phyloP scores from a whole-genome alignment of 164 flowering plant species.

The Vitis labrusca region DNA sequence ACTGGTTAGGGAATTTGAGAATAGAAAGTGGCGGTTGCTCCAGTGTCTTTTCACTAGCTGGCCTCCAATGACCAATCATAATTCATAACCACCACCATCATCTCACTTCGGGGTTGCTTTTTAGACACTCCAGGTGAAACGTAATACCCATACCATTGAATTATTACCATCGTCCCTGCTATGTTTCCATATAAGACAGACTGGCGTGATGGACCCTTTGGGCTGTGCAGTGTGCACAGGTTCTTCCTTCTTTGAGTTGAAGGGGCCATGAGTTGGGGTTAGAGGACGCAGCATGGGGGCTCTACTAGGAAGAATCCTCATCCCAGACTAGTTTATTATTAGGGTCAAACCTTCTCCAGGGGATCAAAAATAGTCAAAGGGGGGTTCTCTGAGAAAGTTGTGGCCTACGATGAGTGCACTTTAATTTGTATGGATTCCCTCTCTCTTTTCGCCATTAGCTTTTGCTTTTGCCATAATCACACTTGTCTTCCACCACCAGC shows the following conservation, averaged over 20 bases:
- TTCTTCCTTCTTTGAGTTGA: not conserved
- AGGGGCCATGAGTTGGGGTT: not conserved
- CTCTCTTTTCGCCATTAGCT: constrained; percentile 27
- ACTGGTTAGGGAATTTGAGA: too few relatives aligned
- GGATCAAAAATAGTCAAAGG: constrained; percentile 19
- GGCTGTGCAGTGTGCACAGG: too few relatives aligned
- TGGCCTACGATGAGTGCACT: constrained; percentile 25
- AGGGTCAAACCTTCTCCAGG: not conserved
- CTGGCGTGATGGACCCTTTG: too few relatives aligned
- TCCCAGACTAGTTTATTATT: not conserved
- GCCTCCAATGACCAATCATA: too few relatives aligned
- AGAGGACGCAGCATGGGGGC: not conserved
- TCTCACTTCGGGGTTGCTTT: too few relatives aligned
- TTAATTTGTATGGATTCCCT: constrained; percentile 69
- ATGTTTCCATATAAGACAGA: too few relatives aligned
- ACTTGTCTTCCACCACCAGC: constrained; percentile 28
- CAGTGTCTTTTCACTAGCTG: too few relatives aligned
- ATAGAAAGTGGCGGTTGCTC: too few relatives aligned
- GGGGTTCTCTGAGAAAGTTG: constrained; percentile 13
- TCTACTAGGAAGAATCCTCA: not conserved
- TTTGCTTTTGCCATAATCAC: constrained; percentile 36
- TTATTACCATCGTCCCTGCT: too few relatives aligned
- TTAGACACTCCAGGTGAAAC: too few relatives aligned
- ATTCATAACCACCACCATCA: too few relatives aligned
- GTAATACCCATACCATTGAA: too few relatives aligned